Conservation (phyloP, 371 early-diverging fungal species). For the Vairimorpha ceranae region DNA sequence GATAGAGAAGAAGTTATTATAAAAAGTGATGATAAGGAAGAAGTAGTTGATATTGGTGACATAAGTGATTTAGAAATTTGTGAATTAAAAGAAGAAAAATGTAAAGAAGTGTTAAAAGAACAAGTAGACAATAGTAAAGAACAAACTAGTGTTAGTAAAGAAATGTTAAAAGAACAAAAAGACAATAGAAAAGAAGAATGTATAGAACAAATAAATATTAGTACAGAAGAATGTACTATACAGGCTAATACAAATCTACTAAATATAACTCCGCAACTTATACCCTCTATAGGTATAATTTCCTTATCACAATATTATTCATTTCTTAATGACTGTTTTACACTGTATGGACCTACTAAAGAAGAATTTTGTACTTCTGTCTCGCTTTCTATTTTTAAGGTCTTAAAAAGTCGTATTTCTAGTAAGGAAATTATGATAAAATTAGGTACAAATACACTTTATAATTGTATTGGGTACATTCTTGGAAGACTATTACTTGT, state of each 20-base stretch:
- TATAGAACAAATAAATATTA: neutral
- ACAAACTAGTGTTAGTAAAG: neutral
- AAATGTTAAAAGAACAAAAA: neutral
- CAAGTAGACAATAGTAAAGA: neutral
- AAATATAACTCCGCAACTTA: too few species aligned
- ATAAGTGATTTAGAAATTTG: neutral
- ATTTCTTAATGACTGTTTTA: conserved; percentile 3
- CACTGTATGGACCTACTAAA: neutral
- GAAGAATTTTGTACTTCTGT: neutral
- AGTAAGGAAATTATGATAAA: neutral
- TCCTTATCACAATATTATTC: neutral
- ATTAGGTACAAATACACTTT: neutral
- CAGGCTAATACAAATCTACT: neutral
- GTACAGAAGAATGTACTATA: neutral
- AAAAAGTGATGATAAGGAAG: neutral
- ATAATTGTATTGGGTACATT: neutral
- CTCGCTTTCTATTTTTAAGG: neutral
- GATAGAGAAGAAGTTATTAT: neutral
- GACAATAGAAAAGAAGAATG: neutral
- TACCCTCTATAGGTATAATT: neutral
- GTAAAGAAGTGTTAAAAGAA: neutral
- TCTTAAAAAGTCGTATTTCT: neutral
- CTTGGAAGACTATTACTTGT: neutral
- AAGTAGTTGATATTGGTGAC: neutral
- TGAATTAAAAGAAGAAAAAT: neutral